A percentile compares a stretch with the other conserved stretches of the same genome.
phyloP scores from a whole-genome alignment of 495 filamentous ascomycete genomes.

The Immersiella caudata region DNA sequence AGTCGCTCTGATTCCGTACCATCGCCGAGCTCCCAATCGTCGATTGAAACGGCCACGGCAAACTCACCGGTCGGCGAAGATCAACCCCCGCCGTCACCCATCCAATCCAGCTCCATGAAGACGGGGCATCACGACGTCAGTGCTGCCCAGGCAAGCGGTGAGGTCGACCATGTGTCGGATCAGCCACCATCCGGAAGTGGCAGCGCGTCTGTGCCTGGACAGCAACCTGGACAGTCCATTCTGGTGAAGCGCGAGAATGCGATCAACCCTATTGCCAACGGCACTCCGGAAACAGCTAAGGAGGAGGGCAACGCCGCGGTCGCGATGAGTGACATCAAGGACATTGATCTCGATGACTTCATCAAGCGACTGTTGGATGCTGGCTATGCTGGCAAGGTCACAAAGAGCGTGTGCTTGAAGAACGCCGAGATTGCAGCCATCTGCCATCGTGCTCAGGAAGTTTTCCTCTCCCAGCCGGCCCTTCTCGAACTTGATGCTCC shows the following conservation, averaged over 20 bases:
- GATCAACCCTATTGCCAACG: conserved; percentile 54
- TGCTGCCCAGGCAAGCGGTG: conserved; percentile 79
- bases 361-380: conserved; percentile 93
- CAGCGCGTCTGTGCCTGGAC: conserved; percentile 46
- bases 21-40: conserved; percentile 48
- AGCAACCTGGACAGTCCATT: conserved; percentile 73
- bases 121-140: conserved; percentile 74
- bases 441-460: conserved; percentile 81
- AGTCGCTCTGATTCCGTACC: conserved; percentile 42
- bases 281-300: conserved; percentile 38
- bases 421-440: conserved; percentile 96
- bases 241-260: conserved; percentile 74
- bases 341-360: conserved; percentile 94
- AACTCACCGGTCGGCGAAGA: conserved; percentile 53
- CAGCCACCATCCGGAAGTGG: conserved; percentile 71
- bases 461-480: conserved; percentile 89
- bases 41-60: conserved; percentile 36
- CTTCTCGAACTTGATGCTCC: conserved; percentile 91
- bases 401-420: conserved; percentile 94
- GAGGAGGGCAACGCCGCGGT: conserved; percentile 50
- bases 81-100: conserved; percentile 86
- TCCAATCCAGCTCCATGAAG: conserved; percentile 72
- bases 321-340: conserved; percentile 77
- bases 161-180: conserved; percentile 97
- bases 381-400: conserved; percentile 93